Evolutionary conservation across 163 green algal genomes (phyloP), one percentile per base, ranked within the genome.

Genomic region (Scenedesmus sp.): DNA sequence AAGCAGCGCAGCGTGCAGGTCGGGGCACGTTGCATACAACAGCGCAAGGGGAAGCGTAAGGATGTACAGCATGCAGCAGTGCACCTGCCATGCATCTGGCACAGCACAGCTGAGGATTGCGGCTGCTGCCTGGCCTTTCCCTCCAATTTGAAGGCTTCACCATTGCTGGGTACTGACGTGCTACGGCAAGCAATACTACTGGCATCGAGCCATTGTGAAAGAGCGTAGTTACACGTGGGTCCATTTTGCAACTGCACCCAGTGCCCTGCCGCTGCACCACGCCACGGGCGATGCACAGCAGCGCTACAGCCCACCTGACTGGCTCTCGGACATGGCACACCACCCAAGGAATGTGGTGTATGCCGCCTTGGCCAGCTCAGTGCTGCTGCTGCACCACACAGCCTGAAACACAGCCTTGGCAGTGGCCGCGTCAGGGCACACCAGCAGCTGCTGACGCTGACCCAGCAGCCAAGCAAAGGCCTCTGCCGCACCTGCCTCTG

Each of bases 381-480:
- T 26, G 7, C 61, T 68, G 73, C 68, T 76, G 65, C 65, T 76
- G n/a, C 10, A 68, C 15, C 59, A 82, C 24, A 91, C 51, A 42
- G 86, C 78, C 10, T 30, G 9, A 37, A 86, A 91, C 9, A 42
- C 59, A 24, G 86, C 76, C n/a, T 49, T 9, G 20, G 86, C 86
- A 40, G 40, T 26, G 1, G 65, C 73, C n/a, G 49, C 73, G 40
- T 43, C 49, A 26, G 86, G 86, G n/a, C 86, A 91, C 22, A 35
- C 51, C 13, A 70, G 12, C 70, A 86, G 46, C 30, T 59, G 37
- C 33, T 79, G 49, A 33, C 20, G 40, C 2, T 90, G 43, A 3
- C 78, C 49, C 86, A 91, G 73, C 53, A 91, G 73, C 70, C 86
- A 79, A 16, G 30, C 26, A 24, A 91, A 91, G 6, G 73, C 86